phyloP scores from a whole-genome alignment of 208 protist species.

The Trypanosoma melophagium region DNA sequence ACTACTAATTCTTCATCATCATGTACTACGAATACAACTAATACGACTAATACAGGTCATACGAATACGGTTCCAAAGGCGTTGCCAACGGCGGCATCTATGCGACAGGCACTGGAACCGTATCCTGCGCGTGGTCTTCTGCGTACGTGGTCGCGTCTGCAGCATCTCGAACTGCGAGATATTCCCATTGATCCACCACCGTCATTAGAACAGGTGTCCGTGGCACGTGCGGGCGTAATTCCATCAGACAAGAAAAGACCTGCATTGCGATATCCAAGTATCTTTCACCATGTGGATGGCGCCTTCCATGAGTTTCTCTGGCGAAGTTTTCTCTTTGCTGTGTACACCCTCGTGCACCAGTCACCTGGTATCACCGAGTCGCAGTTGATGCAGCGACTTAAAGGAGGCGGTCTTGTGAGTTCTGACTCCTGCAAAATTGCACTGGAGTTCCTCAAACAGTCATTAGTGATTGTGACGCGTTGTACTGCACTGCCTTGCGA shows the following conservation, averaged over 20 bases:
- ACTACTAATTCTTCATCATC: background rate
- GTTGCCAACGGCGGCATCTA: conserved; percentile 12
- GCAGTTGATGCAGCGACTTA: conserved; percentile 36
- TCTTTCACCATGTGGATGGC: conserved; percentile 86
- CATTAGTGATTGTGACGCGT: conserved; percentile 20
- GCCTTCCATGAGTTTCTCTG: conserved; percentile 79
- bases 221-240: conserved; percentile 23
- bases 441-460: conserved; percentile 50
- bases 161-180: conserved; percentile 30
- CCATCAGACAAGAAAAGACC: background rate
- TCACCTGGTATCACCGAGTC: conserved; percentile 56
- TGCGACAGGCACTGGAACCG: conserved; percentile 5
- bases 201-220: conserved; percentile 30
- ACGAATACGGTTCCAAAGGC: background rate
- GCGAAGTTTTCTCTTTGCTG: conserved; percentile 49
- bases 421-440: conserved; percentile 38
- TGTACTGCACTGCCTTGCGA: conserved; percentile 7
- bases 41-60: background rate
- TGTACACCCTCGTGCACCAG: conserved; percentile 57
- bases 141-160: conserved; percentile 21
- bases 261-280: conserved; percentile 58
- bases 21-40: background rate
- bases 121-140: conserved; percentile 19
- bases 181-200: conserved; percentile 47
- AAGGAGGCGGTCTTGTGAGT: conserved; percentile 57